Percentiles rank a stretch among this genome's conserved stretches.
phyloP scores from a whole-genome alignment of 495 filamentous ascomycete species.

The Cairneyella variabilis region DNA sequence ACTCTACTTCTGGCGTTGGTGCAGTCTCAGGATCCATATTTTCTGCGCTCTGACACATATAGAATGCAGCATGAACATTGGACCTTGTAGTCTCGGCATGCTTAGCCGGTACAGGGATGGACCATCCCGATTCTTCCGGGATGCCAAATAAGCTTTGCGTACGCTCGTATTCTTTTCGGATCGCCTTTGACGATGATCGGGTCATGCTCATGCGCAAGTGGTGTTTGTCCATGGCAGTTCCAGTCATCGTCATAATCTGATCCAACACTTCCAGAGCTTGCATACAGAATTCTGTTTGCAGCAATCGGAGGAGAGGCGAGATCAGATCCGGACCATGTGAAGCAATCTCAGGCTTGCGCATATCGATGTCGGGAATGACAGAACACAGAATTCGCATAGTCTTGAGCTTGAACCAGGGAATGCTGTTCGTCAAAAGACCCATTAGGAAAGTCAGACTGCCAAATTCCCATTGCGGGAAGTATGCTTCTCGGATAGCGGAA shows the following conservation, averaged over 20 bases:
- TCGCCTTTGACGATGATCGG: slow-evolving; percentile 69
- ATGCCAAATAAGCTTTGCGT: slow-evolving; percentile 95
- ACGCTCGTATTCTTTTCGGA: slow-evolving; percentile 90
- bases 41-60: slow-evolving; percentile 72
- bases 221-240: slow-evolving; percentile 87
- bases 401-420: slow-evolving; percentile 85
- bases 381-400: slow-evolving; percentile 86
- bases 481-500: slow-evolving; percentile 70
- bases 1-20: slow-evolving; percentile 82
- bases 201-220: slow-evolving; percentile 98
- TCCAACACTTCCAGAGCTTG: slow-evolving; percentile 89
- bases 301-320: slow-evolving; percentile 81
- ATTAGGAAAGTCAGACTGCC: slow-evolving; percentile 84
- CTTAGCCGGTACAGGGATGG: slow-evolving; percentile 86
- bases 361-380: slow-evolving; percentile 87
- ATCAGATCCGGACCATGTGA: slow-evolving; percentile 92
- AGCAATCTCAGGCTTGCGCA: slow-evolving; percentile 86
- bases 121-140: slow-evolving; percentile 93
- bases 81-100: slow-evolving; percentile 78
- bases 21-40: slow-evolving; percentile 52
- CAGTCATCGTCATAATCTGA: slow-evolving; percentile 90
- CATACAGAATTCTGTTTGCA: slow-evolving; percentile 91
- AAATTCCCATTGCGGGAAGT: slow-evolving; percentile 80
- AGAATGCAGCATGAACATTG: slow-evolving; percentile 96
- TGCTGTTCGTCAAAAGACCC: slow-evolving; percentile 83